A percentile compares a stretch with the other conserved stretches of the same genome.
Conservation (phyloP, 805 yeast species). For the Pichia pseudocactophila region DNA sequence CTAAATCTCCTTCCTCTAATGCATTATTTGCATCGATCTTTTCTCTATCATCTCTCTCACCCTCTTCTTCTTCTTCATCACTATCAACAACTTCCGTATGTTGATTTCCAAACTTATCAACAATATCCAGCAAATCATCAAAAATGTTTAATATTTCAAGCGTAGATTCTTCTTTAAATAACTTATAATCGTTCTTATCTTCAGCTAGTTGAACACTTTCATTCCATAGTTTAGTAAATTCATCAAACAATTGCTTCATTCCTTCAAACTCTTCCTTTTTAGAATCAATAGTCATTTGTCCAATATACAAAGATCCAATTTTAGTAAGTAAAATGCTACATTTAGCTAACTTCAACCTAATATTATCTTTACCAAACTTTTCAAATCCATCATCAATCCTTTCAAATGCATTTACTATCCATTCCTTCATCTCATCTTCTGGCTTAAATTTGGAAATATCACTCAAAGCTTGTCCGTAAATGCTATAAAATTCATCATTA, state of each 20-base stretch:
- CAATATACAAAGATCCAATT: conserved; percentile 50
- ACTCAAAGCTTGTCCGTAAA: conserved; percentile 64
- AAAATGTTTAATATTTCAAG: conserved; percentile 47
- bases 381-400: conserved; percentile 53
- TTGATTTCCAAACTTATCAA: conserved; percentile 55
- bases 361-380: conserved; percentile 34
- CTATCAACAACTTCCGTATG: conserved; percentile 53
- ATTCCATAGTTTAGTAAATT: conserved; percentile 39
- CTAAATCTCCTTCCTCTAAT: conserved; percentile 22
- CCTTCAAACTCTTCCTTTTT: conserved; percentile 25
- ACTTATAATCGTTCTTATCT: conserved; percentile 13
- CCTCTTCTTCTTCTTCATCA: conserved; percentile 33
- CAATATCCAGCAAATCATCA: conserved; percentile 61
- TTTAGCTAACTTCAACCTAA: conserved; percentile 41
- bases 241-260: conserved; percentile 36
- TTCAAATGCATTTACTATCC: conserved; percentile 64
- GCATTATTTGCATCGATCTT: conserved; percentile 22
- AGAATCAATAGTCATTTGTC: conserved; percentile 39
- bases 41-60: conserved; percentile 40
- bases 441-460: conserved; percentile 51
- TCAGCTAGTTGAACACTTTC: conserved; percentile 30
- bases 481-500: conserved; percentile 53
- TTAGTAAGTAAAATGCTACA: conserved; percentile 47
- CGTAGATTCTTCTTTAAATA: conserved; percentile 25
- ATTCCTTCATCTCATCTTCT: conserved; percentile 23